Conservation (phyloP, 805 yeast genomes). For the Sugiyamaella americana region DNA sequence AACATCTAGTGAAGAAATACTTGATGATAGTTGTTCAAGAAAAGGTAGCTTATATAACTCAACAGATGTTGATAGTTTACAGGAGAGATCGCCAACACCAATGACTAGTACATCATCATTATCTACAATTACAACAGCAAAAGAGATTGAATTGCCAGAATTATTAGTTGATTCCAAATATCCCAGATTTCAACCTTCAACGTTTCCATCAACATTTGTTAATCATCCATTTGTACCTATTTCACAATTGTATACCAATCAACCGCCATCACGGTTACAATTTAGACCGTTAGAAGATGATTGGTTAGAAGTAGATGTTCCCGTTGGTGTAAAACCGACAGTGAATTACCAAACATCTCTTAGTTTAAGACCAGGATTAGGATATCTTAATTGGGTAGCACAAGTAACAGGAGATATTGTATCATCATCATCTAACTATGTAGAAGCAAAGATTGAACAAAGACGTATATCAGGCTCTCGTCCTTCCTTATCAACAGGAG, state of each 20-base stretch:
- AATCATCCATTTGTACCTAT: slow-evolving; percentile 1
- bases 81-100: not conserved
- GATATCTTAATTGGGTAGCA: slow-evolving; percentile 17
- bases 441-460: slow-evolving; percentile 12
- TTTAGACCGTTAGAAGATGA: slow-evolving; percentile 24
- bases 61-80: not conserved
- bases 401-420: slow-evolving; percentile 20
- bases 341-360: slow-evolving; percentile 8
- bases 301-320: slow-evolving; percentile 12
- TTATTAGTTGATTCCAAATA: slow-evolving; percentile 3
- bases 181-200: not conserved
- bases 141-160: not conserved
- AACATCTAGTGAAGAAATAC: not conserved
- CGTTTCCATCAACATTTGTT: not conserved
- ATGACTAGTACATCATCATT: not conserved
- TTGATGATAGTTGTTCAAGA: not conserved
- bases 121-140: not conserved
- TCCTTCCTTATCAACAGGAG: not conserved
- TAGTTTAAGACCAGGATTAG: slow-evolving; percentile 2
- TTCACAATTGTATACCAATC: not conserved
- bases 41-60: too few relatives aligned
- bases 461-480: not conserved
- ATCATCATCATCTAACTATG: slow-evolving; percentile 18
- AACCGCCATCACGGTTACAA: slow-evolving; percentile 1
- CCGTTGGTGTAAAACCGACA: not conserved